Percentiles rank a stretch among this genome's conserved stretches.
Conservation (phyloP, 768 basidiomycete species). For the Pholiota microspora region DNA sequence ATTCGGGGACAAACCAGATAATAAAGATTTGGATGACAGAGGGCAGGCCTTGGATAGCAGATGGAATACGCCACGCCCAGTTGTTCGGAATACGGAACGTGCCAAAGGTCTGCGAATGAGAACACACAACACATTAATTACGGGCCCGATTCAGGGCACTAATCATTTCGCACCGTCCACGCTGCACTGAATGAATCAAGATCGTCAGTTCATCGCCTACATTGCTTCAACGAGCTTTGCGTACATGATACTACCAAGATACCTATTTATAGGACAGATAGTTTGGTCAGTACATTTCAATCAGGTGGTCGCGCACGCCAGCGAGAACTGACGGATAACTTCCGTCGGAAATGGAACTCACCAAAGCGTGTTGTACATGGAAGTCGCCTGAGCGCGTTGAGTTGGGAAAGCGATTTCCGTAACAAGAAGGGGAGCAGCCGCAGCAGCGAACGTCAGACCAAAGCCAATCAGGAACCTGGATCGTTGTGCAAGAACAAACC, state of each 20-base stretch:
- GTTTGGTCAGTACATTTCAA: slow-evolving; percentile 8
- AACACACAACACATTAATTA: neutral
- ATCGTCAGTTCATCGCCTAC: neutral
- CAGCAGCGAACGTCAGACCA: slow-evolving; percentile 63
- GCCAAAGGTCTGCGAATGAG: slow-evolving; percentile 48
- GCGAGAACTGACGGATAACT: neutral
- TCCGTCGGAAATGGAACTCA: slow-evolving; percentile 8
- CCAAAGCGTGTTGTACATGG: slow-evolving; percentile 74
- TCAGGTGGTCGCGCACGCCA: neutral
- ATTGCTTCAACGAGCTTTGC: slow-evolving; percentile 17
- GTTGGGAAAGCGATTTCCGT: slow-evolving; percentile 73
- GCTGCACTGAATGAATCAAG: slow-evolving; percentile 41
- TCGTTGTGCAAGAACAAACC: neutral
- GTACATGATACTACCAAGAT: slow-evolving; percentile 66
- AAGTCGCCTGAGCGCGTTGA: slow-evolving; percentile 69
- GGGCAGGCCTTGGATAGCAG: slow-evolving; percentile 59
- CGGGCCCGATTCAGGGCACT: neutral
- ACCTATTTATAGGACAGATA: slow-evolving; percentile 25
- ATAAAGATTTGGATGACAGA: slow-evolving; percentile 58
- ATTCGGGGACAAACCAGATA: slow-evolving; percentile 67
- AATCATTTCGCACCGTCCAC: slow-evolving; percentile 42
- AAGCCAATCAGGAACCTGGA: slow-evolving; percentile 59
- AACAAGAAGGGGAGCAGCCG: slow-evolving; percentile 72
- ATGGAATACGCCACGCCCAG: slow-evolving; percentile 76
- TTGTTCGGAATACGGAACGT: slow-evolving; percentile 57